A percentile compares a stretch with the other conserved stretches of the same genome.
Evolutionary conservation across 2,329 filamentous ascomycete species (phyloP).

Genomic region (Cadophora gregata): DNA sequence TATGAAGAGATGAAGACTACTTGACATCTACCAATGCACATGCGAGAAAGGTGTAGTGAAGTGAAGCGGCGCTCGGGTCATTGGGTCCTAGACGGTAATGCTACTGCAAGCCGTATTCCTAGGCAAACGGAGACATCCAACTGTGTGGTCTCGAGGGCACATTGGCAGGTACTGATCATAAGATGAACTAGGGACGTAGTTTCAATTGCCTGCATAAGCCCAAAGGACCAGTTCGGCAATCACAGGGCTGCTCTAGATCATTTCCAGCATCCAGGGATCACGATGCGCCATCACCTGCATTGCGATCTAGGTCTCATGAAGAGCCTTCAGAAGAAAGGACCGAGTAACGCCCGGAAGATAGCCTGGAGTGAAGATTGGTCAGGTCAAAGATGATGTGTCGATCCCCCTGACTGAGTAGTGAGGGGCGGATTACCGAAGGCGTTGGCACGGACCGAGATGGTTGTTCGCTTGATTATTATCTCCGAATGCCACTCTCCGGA

Average conservation of each 20-base stretch:
- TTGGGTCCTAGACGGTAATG: not conserved
- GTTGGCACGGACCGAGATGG: conserved; percentile 22
- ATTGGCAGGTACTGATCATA: conserved; percentile 24
- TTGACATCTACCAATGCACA: conserved; percentile 4
- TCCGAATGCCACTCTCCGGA: conserved; percentile 9
- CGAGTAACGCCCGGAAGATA: conserved; percentile 23
- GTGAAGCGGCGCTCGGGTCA: conserved; percentile 2
- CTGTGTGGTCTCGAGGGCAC: conserved; percentile 11
- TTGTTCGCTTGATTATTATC: not conserved
- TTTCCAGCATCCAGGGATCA: conserved; percentile 22
- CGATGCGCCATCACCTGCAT: conserved; percentile 24
- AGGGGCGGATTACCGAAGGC: not conserved
- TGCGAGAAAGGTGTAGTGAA: not conserved
- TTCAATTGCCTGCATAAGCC: conserved; percentile 11
- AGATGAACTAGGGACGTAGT: conserved; percentile 15
- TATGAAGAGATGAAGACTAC: conserved; percentile 15
- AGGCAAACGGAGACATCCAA: conserved; percentile 1
- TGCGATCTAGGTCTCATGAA: conserved; percentile 7
- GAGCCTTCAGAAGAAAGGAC: conserved; percentile 3
- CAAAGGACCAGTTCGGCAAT: conserved; percentile 19
- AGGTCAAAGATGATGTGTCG: conserved; percentile 16
- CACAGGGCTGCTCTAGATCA: conserved; percentile 25
- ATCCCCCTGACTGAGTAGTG: conserved; percentile 16
- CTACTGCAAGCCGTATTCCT: conserved; percentile 16
- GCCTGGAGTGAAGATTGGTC: conserved; percentile 21